phyloP scores from a whole-genome alignment of 768 basidiomycete species.

The Leccinum arenicola region DNA sequence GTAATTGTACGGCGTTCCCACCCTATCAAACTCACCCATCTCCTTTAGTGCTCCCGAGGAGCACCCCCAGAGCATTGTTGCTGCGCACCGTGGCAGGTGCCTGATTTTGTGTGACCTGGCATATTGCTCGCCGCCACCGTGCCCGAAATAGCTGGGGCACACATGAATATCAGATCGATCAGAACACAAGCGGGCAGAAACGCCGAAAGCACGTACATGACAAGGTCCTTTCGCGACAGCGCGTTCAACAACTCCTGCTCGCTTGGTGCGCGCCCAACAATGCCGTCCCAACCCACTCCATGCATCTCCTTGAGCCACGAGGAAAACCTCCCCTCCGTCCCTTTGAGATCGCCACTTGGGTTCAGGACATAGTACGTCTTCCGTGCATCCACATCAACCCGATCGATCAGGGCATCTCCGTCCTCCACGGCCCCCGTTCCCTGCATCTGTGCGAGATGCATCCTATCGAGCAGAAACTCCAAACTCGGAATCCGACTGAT shows the following conservation, averaged over 20 bases:
- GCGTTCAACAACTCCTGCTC: slow-evolving; percentile 83
- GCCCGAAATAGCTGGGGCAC: slow-evolving; percentile 83
- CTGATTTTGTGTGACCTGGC: slow-evolving; percentile 84
- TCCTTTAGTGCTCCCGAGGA: slow-evolving; percentile 87
- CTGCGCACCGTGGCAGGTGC: slow-evolving; percentile 80
- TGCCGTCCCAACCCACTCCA: slow-evolving; percentile 77
- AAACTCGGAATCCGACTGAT: slow-evolving; percentile 92
- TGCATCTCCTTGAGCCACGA: slow-evolving; percentile 77
- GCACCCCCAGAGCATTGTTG: slow-evolving; percentile 98
- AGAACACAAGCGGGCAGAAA: neutral
- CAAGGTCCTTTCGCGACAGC: slow-evolving; percentile 70
- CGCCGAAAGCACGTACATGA: slow-evolving; percentile 67
- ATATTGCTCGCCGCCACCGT: slow-evolving; percentile 95
- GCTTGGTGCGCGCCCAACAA: slow-evolving; percentile 70
- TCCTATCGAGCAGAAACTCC: slow-evolving; percentile 82
- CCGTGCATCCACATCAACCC: slow-evolving; percentile 57
- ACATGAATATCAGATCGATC: neutral
- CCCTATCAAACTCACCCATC: slow-evolving; percentile 92
- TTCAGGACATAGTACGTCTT: slow-evolving; percentile 86
- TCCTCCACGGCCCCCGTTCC: slow-evolving; percentile 18
- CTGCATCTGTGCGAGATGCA: slow-evolving; percentile 57
- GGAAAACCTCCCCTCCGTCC: slow-evolving; percentile 80
- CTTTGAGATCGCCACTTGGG: slow-evolving; percentile 84
- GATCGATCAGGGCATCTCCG: slow-evolving; percentile 34
- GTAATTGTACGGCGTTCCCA: slow-evolving; percentile 91